Evolutionary conservation across 495 filamentous ascomycete genomes (phyloP).

Genomic region (Hyphodiscus hymeniophilus): DNA sequence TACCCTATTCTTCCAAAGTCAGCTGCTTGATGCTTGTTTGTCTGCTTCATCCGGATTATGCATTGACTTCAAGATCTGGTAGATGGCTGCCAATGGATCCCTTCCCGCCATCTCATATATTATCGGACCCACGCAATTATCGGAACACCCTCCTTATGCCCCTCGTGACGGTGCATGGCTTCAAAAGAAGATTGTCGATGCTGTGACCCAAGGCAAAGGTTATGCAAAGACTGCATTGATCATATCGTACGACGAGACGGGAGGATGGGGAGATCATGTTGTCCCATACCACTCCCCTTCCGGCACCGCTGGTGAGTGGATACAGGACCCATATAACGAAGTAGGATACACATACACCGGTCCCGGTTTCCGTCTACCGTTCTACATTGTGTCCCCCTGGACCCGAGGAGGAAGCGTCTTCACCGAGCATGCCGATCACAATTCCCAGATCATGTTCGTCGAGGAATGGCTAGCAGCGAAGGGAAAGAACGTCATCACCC

Average conservation of each 20-base stretch:
- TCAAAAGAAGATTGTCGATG: conserved; percentile 44
- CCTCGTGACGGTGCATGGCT: conserved; percentile 50
- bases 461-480: conserved; percentile 44
- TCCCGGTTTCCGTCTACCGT: conserved; percentile 45
- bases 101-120: conserved; percentile 46
- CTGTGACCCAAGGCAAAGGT: conserved; percentile 39
- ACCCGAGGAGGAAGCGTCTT: conserved; percentile 46
- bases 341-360: conserved; percentile 43
- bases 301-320: conserved; percentile 46
- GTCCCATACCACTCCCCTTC: conserved; percentile 42
- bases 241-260: conserved; percentile 48
- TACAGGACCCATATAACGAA: conserved; percentile 39
- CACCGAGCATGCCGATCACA: conserved; percentile 48
- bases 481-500: conserved; percentile 38
- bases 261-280: conserved; percentile 49
- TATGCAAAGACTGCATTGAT: conserved; percentile 43
- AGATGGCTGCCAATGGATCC: conserved; percentile 42
- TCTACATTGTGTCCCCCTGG: conserved; percentile 50
- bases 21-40: no score
- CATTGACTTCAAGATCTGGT: no score
- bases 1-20: no score
- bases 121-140: conserved; percentile 41
- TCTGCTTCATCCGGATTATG: no score
- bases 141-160: conserved; percentile 44
- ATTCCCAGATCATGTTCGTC: conserved; percentile 48